Evolutionary conservation across 2,329 filamentous ascomycete species (phyloP).

Genomic region (Fusarium napiforme): DNA sequence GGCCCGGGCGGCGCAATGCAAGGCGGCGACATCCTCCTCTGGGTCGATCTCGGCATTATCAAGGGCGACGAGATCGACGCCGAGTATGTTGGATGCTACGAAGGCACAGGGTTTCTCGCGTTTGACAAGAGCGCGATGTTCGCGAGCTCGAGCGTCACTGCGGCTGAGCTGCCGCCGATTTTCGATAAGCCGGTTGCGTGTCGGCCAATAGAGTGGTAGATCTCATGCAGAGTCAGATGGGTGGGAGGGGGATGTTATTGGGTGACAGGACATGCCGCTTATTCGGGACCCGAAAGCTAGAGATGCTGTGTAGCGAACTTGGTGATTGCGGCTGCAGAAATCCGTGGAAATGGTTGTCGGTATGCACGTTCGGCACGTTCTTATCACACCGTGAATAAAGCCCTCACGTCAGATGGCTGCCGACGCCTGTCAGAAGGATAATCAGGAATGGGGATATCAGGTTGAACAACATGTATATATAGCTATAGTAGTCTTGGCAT

Average conservation of each 20-base stretch:
- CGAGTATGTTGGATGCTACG: conserved; percentile 32
- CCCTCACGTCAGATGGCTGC: neutral
- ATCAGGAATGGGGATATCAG: rapidly evolving
- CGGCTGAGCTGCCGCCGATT: neutral
- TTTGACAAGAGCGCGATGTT: conserved; percentile 33
- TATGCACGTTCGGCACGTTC: neutral
- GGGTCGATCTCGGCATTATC: conserved; percentile 31
- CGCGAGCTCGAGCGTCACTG: neutral
- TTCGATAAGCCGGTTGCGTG: neutral
- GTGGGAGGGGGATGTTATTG: neutral
- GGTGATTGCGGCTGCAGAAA: neutral
- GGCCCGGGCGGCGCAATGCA: conserved; percentile 13
- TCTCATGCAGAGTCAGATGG: neutral
- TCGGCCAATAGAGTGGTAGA: conserved; percentile 8
- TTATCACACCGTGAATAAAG: neutral
- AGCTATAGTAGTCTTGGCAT: rapidly evolving
- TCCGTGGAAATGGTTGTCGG: too few relatives aligned
- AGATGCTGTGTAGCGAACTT: neutral
- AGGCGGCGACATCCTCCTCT: conserved; percentile 19
- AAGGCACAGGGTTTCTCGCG: conserved; percentile 23
- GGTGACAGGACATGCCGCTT: neutral
- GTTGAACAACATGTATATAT: neutral
- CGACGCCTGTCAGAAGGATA: neutral
- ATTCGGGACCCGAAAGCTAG: neutral
- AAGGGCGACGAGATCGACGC: conserved; percentile 29